Evolutionary conservation across 2,329 filamentous ascomycete species (phyloP).

Genomic region (Colletotrichum sp.): DNA sequence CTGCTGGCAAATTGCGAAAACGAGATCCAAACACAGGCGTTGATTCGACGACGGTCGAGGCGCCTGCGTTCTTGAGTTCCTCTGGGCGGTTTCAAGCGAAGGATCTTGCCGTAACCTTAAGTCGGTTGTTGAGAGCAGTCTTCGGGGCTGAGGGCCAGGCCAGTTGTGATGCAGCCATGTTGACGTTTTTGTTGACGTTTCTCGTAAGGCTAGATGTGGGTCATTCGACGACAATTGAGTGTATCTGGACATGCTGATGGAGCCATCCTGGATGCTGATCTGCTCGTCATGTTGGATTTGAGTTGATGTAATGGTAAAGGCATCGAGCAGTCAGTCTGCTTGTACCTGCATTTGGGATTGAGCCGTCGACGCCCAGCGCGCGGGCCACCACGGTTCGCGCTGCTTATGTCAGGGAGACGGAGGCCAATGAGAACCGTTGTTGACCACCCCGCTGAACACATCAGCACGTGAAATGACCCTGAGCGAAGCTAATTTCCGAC

Average conservation of each 20-base stretch:
- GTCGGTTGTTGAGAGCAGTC: not conserved
- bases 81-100: not conserved
- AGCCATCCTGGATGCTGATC: not conserved
- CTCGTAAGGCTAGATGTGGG: not conserved
- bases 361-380: not conserved
- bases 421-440: not conserved
- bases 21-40: not conserved
- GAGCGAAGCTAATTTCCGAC: conserved; percentile 19
- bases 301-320: not conserved
- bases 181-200: not conserved
- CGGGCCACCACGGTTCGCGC: not conserved
- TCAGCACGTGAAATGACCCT: conserved; percentile 22
- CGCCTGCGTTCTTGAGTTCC: conserved; percentile 6
- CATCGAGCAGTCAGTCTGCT: not conserved
- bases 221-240: not conserved
- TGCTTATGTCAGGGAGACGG: conserved; percentile 3
- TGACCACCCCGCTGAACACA: conserved; percentile 4
- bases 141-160: not conserved
- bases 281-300: not conserved
- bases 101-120: not conserved
- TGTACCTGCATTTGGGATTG: not conserved
- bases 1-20: not conserved
- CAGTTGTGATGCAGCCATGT: not conserved
- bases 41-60: not conserved
- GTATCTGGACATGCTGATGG: not conserved